Conservation (phyloP, 768 basidiomycete genomes). For the Asterophora parasitica region DNA sequence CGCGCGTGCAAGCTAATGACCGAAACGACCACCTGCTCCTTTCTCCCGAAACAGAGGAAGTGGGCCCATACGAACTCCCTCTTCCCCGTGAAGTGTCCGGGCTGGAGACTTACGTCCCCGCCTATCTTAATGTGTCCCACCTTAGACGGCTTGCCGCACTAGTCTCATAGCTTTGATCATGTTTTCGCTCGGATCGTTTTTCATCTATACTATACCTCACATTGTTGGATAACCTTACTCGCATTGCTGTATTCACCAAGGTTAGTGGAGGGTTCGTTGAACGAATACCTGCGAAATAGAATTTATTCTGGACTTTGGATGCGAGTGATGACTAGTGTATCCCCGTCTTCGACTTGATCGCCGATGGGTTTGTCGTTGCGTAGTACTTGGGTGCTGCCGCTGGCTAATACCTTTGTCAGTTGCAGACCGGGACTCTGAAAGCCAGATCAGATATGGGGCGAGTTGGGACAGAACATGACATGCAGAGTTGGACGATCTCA, state of each 20-base stretch:
- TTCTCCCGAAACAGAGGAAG: conserved; percentile 95
- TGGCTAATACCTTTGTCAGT: conserved; percentile 27
- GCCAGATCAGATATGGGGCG: not conserved
- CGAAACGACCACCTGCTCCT: conserved; percentile 95
- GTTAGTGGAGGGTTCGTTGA: conserved; percentile 15
- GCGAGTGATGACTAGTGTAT: conserved; percentile 21
- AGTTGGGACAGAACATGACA: conserved; percentile 5
- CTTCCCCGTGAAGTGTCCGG: conserved; percentile 93
- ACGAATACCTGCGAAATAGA: not conserved
- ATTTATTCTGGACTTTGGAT: not conserved
- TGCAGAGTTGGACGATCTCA: conserved; percentile 29
- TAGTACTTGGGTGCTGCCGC: conserved; percentile 26
- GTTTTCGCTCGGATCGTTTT: conserved; percentile 13
- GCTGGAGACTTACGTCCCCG: conserved; percentile 93
- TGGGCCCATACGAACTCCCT: conserved; percentile 91
- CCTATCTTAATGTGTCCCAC: conserved; percentile 87
- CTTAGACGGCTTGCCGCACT: conserved; percentile 83
- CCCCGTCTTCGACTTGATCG: conserved; percentile 53
- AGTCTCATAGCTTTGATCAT: conserved; percentile 51
- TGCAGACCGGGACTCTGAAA: conserved; percentile 33
- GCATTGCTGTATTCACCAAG: conserved; percentile 33
- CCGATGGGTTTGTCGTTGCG: conserved; percentile 45
- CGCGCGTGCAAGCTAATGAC: conserved; percentile 93
- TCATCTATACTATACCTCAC: conserved; percentile 43
- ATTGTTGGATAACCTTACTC: conserved; percentile 36